Conservation (phyloP, 2,329 filamentous ascomycete species). For the Elsinoe fawcettii region DNA sequence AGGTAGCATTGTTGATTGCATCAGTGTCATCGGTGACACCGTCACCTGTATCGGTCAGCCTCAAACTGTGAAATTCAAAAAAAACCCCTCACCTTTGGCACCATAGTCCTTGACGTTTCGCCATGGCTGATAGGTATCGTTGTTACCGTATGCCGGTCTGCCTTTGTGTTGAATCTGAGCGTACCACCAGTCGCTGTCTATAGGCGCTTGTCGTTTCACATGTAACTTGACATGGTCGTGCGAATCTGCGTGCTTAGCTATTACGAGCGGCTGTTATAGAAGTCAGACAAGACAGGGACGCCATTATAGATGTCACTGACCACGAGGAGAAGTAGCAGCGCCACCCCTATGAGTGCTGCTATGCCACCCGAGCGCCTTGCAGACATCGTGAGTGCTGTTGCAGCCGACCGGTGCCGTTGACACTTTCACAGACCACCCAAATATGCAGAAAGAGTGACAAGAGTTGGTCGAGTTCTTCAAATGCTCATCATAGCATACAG, state of each 20-base stretch:
- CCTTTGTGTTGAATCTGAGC: constrained; percentile 37
- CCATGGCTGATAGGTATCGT: constrained; percentile 35
- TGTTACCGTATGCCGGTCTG: constrained; percentile 31
- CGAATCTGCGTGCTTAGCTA: not conserved
- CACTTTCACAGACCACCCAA: not conserved
- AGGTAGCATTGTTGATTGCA: constrained; percentile 31
- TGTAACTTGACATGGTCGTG: constrained; percentile 13
- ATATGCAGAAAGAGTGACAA: not conserved
- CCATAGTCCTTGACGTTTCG: constrained; percentile 39
- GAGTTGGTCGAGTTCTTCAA: not conserved
- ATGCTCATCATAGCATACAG: not conserved
- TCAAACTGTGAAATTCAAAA: not conserved
- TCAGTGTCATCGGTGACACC: constrained; percentile 26
- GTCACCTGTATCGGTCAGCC: constrained; percentile 20
- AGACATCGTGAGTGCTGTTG: not conserved
- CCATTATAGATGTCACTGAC: not conserved
- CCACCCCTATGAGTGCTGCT: not conserved
- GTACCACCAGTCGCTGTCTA: constrained; percentile 31
- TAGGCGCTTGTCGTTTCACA: constrained; percentile 13
- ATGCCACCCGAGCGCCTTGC: too few relatives aligned
- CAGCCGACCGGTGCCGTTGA: not conserved
- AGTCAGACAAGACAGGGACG: not conserved
- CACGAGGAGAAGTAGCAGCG: not conserved
- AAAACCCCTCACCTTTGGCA: constrained; percentile 30
- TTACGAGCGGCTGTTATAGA: not conserved